Evolutionary conservation across 1,139 yeast species (phyloP).

Genomic region (Saccharomyces hybrid): DNA sequence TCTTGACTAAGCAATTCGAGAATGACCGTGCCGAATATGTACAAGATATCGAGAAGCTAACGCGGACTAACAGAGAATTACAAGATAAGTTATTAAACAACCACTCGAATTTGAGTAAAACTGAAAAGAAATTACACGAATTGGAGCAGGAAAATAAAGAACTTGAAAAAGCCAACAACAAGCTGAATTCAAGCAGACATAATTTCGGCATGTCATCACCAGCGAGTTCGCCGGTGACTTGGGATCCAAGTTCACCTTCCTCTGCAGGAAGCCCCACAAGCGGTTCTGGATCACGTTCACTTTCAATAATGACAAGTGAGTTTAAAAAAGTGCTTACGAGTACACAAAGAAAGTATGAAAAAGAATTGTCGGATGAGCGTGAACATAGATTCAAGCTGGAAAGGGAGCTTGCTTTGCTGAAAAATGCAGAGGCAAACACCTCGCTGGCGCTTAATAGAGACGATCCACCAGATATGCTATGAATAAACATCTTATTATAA

Average conservation of each 20-base stretch:
- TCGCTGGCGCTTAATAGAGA: neutral
- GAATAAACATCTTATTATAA: neutral
- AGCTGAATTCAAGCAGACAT: constrained; percentile 1
- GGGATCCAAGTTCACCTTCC: constrained; percentile 13
- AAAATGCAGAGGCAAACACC: constrained; percentile 2
- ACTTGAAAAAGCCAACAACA: constrained; percentile 6
- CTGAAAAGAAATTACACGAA: constrained; percentile 15
- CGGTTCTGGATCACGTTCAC: constrained; percentile 17
- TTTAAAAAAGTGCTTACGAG: constrained; percentile 28
- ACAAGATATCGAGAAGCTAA: constrained; percentile 26
- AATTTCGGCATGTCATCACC: constrained; percentile 10
- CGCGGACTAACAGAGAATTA: constrained; percentile 25
- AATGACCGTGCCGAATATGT: constrained; percentile 26
- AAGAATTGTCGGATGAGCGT: constrained; percentile 25
- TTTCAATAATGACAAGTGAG: constrained; percentile 27
- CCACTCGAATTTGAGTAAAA: constrained; percentile 18
- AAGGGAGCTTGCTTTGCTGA: constrained; percentile 13
- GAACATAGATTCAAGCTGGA: constrained; percentile 19
- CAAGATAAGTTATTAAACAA: constrained; percentile 25
- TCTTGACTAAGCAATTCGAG: constrained; percentile 29
- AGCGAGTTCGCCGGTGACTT: constrained; percentile 7
- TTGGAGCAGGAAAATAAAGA: constrained; percentile 8
- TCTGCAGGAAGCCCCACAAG: constrained; percentile 6
- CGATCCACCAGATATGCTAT: neutral
- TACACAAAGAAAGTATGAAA: constrained; percentile 27